Evolutionary conservation across 169 alveolate species (phyloP).

Genomic region (Eimeria praecox): DNA sequence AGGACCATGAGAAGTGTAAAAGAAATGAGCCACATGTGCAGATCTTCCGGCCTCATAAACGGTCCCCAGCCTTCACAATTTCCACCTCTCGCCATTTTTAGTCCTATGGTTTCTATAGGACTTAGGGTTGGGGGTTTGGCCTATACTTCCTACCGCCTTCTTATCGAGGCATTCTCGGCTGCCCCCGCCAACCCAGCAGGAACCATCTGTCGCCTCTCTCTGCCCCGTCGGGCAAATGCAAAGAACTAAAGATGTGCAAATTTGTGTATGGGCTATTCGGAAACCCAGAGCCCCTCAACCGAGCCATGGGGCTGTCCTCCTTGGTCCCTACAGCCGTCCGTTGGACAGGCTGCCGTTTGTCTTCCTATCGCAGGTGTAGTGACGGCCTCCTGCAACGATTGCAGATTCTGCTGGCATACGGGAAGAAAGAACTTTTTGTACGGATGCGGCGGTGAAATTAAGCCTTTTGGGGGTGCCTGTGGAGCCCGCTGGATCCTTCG

Average conservation of each 20-base stretch:
- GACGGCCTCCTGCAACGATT: not conserved
- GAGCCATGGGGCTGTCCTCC: slow-evolving; percentile 30
- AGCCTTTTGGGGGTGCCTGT: not conserved
- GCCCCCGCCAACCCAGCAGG: slow-evolving; percentile 30
- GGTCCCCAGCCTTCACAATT: slow-evolving; percentile 28
- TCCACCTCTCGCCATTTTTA: slow-evolving; percentile 40
- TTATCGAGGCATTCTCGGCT: slow-evolving; percentile 41
- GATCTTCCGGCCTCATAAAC: slow-evolving; percentile 44
- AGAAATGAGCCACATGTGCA: slow-evolving; percentile 70
- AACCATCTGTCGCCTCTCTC: slow-evolving; percentile 15
- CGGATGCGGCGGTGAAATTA: not conserved
- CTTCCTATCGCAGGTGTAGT: not conserved
- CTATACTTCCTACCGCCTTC: not conserved
- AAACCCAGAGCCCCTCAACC: not conserved
- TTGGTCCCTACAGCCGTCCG: not conserved
- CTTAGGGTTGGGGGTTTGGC: not conserved
- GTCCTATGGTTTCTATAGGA: slow-evolving; percentile 6
- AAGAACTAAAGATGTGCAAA: not conserved
- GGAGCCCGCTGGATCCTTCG: not conserved
- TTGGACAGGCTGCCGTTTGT: not conserved
- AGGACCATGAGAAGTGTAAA: slow-evolving; percentile 57
- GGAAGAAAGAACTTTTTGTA: not conserved
- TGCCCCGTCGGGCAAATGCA: slow-evolving; percentile 37
- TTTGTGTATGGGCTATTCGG: slow-evolving; percentile 11
- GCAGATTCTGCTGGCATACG: not conserved